phyloP scores from a whole-genome alignment of 441 rosid genomes.

The Mallotus japonicus region DNA sequence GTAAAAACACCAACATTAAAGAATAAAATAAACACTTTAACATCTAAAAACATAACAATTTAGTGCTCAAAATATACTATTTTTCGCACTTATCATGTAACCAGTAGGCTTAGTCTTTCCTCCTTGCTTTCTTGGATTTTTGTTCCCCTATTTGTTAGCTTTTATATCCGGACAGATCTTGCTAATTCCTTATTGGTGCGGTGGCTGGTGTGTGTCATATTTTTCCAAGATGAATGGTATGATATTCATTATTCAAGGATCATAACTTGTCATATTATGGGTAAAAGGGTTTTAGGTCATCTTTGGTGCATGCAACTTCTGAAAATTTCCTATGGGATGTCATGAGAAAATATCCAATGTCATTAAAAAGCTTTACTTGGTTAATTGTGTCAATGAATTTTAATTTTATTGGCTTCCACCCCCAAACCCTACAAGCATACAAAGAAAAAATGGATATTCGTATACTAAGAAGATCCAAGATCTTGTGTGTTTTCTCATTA shows the following conservation, averaged over 20 bases:
- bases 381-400: background rate
- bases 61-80: too few species aligned
- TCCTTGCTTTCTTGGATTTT: too few species aligned
- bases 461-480: background rate
- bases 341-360: background rate
- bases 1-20: too few species aligned
- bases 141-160: too few species aligned
- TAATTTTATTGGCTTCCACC: background rate
- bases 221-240: background rate
- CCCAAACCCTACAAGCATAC: too few species aligned
- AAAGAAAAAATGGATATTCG: background rate
- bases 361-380: background rate
- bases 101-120: too few species aligned
- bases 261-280: background rate
- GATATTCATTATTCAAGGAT: background rate
- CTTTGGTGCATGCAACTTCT: background rate
- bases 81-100: too few species aligned
- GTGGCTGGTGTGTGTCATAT: background rate
- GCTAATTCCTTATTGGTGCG: too few species aligned
- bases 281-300: background rate
- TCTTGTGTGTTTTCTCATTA: background rate
- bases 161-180: too few species aligned
- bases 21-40: too few species aligned
- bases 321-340: background rate
- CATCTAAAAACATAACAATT: too few species aligned